Conservation (phyloP, 225 moss, liverwort and hornwort species). For the Sphagnum tenellum region DNA sequence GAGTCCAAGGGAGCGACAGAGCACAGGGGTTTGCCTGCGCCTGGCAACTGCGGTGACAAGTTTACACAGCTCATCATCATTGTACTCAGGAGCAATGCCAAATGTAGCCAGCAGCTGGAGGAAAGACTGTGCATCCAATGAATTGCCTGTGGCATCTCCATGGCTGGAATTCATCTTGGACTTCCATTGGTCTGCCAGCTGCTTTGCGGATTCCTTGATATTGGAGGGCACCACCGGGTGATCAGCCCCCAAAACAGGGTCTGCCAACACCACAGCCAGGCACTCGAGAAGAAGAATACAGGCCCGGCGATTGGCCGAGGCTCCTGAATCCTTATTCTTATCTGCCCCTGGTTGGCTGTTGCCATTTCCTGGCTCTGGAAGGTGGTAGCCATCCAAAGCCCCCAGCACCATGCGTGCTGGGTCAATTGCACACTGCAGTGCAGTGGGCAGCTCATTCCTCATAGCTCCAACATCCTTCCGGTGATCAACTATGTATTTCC, state of each 20-base stretch:
- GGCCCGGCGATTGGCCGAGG: slow-evolving; percentile 99
- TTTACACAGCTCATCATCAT: slow-evolving; percentile 99
- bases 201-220: slow-evolving; percentile 99
- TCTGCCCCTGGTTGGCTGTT: slow-evolving; percentile 57
- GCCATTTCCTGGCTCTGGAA: slow-evolving; percentile 71
- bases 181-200: slow-evolving; percentile 99
- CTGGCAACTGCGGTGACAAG: slow-evolving; percentile 99
- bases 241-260: slow-evolving; percentile 97
- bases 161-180: slow-evolving; percentile 86
- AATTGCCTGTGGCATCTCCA: slow-evolving; percentile 99
- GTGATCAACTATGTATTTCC: slow-evolving; percentile 99
- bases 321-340: slow-evolving; percentile 99
- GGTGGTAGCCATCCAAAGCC: slow-evolving; percentile 98
- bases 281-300: slow-evolving; percentile 99
- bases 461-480: slow-evolving; percentile 99
- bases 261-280: slow-evolving; percentile 96
- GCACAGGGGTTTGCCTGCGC: slow-evolving; percentile 99
- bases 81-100: slow-evolving; percentile 99
- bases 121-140: slow-evolving; percentile 99
- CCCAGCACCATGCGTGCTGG: slow-evolving; percentile 95
- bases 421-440: slow-evolving; percentile 99
- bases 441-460: slow-evolving; percentile 96
- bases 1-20: slow-evolving; percentile 99
- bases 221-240: slow-evolving; percentile 85
- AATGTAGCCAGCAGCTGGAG: slow-evolving; percentile 99